phyloP scores from a whole-genome alignment of 163 green algal genomes.

The Scenedesmus sp. region DNA sequence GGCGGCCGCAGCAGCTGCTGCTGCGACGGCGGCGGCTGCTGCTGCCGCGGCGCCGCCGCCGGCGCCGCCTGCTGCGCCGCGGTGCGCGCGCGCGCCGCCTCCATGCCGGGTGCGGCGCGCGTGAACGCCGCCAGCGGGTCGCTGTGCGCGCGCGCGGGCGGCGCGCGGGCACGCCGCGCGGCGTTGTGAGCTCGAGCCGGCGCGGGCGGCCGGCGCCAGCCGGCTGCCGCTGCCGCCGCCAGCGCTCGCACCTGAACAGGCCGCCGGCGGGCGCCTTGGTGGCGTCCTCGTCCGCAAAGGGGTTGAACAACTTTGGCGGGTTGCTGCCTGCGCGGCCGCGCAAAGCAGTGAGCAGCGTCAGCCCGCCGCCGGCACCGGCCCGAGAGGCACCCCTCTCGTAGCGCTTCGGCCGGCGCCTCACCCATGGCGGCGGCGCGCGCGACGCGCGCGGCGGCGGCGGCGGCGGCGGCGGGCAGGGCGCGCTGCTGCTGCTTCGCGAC shows the following conservation, averaged over 20 bases:
- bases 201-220: background rate
- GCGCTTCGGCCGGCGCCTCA: too few relatives aligned
- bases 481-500: too few relatives aligned
- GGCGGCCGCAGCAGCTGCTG: background rate
- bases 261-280: slow-evolving; percentile 16
- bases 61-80: background rate
- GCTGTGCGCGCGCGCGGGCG: slow-evolving; percentile 2
- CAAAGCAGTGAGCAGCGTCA: too few relatives aligned
- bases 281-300: slow-evolving; percentile 47
- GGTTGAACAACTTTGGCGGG: slow-evolving; percentile 52
- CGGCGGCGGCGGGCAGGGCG: too few relatives aligned
- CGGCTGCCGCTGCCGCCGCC: background rate
- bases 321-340: slow-evolving; percentile 1
- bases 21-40: slow-evolving; percentile 38
- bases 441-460: too few relatives aligned
- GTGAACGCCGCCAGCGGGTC: slow-evolving; percentile 51
- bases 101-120: slow-evolving; percentile 10
- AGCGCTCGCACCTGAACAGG: slow-evolving; percentile 48
- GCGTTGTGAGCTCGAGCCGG: background rate
- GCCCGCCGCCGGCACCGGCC: too few relatives aligned
- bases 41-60: too few relatives aligned
- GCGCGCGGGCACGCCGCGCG: background rate
- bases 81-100: slow-evolving; percentile 2
- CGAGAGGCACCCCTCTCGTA: too few relatives aligned
- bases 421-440: too few relatives aligned